Base-by-base conservation (phyloP, 2,329 filamentous ascomycete species). In the Xylariomycetidae sp. region DNA sequence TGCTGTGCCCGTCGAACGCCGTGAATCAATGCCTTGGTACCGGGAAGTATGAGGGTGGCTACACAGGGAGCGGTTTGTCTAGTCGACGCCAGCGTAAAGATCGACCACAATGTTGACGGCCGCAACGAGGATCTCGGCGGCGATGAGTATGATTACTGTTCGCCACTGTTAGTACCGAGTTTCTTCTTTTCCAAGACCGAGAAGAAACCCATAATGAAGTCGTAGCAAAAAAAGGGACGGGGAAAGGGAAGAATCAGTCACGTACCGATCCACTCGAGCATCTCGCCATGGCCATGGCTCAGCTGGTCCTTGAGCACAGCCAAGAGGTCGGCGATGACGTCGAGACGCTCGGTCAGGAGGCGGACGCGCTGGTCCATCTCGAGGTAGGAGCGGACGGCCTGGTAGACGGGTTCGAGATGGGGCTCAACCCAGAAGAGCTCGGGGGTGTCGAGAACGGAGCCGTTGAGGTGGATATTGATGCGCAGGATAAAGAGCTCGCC, bases 381-480 rank as follows among this genome's bases (percentile, higher is more conserved):
- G 14, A 98, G 70, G 58, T 98, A 98, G 56, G 83, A 92, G 37
- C 92, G 74, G 26, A 96, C 92, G 34, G 92, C 92, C 59, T 93
- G 85, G 58, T 98, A 98, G 18, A 98, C 83, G 5, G 92, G 92
- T 54, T 98, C 92, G 6, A 98, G 73, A 60, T 95, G 89, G 7
- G 92, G 92, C 62, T 98, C 92, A 19, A 90, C 85, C 92, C 92
- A 98, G 73, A 98, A 96, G 25, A 98, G 73, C 63, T 98, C 92
- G 0, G 92, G 92, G 8, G 89, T 94, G 59, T 98, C 92, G 24
- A 98, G 80, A 5, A 98, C 89, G 19, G 86, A 94, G 20, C 92
- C 92, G 59, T 96, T 95, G 31, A 98, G 74, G 63, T 98, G 93
- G 53, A 98, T 96, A 59, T 92, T 95, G 65, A 98, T 96, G 39